phyloP scores from a whole-genome alignment of 2,329 filamentous ascomycete genomes.

The Fusarium pseudograminearum region DNA sequence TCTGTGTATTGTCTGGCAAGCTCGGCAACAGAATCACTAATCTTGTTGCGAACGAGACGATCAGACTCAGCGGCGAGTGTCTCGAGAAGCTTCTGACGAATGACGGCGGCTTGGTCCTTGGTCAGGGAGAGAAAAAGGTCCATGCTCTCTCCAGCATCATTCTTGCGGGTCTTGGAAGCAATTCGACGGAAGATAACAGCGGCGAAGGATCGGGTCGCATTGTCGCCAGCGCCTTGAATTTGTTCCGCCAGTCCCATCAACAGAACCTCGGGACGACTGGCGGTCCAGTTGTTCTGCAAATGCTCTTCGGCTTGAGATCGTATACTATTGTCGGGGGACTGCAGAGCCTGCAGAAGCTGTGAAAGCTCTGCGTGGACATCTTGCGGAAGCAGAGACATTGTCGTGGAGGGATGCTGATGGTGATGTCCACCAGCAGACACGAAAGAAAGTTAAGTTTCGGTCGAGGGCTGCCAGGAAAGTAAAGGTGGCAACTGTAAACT shows the following conservation, averaged over 20 bases:
- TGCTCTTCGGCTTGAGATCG: conserved; percentile 90
- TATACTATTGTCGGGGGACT: conserved; percentile 88
- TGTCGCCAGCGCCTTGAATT: conserved; percentile 80
- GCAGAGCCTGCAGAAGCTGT: conserved; percentile 88
- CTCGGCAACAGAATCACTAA: conserved; percentile 97
- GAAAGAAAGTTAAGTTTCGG: conserved; percentile 30
- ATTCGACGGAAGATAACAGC: conserved; percentile 96
- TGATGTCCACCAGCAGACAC: conserved; percentile 50
- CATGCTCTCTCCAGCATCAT: conserved; percentile 74
- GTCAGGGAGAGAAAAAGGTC: conserved; percentile 89
- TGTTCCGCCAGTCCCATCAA: conserved; percentile 96
- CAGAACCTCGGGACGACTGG: conserved; percentile 82
- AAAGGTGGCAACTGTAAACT: conserved; percentile 5
- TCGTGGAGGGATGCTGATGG: conserved; percentile 46
- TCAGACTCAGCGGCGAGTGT: conserved; percentile 79
- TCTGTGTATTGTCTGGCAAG: conserved; percentile 95
- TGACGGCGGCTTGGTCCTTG: conserved; percentile 78
- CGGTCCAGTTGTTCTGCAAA: conserved; percentile 90
- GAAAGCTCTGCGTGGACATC: conserved; percentile 87
- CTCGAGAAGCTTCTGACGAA: conserved; percentile 86
- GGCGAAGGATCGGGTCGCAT: conserved; percentile 87
- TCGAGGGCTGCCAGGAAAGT: conserved; percentile 15
- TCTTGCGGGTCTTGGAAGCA: conserved; percentile 88
- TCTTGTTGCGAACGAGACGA: conserved; percentile 87
- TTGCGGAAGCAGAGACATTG: conserved; percentile 86